These are phyloP conservation scores for Xylaria intraflava DNA, from an alignment of 495 filamentous ascomycete genomes.

Conservation along the genomic window DNA sequence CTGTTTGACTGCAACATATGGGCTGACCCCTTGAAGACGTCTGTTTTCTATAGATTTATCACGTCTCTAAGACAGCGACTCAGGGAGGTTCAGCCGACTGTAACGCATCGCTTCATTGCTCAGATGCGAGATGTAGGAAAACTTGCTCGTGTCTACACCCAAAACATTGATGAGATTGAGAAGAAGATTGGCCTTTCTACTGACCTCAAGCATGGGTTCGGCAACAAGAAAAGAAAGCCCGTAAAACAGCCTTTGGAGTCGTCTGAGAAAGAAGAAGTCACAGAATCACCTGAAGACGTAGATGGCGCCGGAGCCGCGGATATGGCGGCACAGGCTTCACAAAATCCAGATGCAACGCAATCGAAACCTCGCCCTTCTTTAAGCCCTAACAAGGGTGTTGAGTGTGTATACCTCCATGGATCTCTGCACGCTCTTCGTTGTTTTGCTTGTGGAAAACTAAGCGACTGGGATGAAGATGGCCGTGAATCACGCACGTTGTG, in stretches of 20 bases:
- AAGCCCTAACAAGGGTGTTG: slow-evolving; percentile 34
- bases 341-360: slow-evolving; percentile 12
- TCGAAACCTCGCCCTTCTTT: slow-evolving; percentile 33
- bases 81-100: slow-evolving; percentile 48
- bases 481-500: slow-evolving; percentile 42
- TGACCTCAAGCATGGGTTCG: slow-evolving; percentile 47
- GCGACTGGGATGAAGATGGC: slow-evolving; percentile 52
- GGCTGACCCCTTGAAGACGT: slow-evolving; percentile 54
- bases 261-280: slow-evolving; percentile 16
- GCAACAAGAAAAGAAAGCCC: slow-evolving; percentile 40
- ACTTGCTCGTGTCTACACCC: slow-evolving; percentile 60
- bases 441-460: slow-evolving; percentile 52
- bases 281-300: slow-evolving; percentile 3
- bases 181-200: slow-evolving; percentile 55
- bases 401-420: slow-evolving; percentile 63
- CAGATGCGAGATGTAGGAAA: slow-evolving; percentile 55
- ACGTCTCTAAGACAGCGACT: slow-evolving; percentile 55
- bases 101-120: slow-evolving; percentile 55
- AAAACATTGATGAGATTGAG: slow-evolving; percentile 67
- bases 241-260: slow-evolving; percentile 11
- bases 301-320: slow-evolving; percentile 3
- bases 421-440: slow-evolving; percentile 55
- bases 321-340: slow-evolving; percentile 4
- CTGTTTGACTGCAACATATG: slow-evolving; percentile 62
- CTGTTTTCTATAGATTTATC: slow-evolving; percentile 62